Conservation (phyloP, 306 rosid genomes). For the Datisca glomerata region DNA sequence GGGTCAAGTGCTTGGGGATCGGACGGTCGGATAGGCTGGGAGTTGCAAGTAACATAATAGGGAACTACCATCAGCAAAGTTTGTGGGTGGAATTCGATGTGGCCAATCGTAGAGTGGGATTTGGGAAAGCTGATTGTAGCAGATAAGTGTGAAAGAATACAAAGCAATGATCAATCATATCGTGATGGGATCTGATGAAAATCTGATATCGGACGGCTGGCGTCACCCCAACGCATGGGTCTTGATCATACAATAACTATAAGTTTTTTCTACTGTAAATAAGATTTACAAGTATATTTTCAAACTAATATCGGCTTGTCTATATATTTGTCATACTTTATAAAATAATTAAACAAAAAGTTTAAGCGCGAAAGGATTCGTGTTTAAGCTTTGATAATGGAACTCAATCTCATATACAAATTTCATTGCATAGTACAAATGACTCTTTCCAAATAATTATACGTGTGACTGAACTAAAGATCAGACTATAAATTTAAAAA, state of each 20-base stretch:
- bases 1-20: slow-evolving; percentile 63
- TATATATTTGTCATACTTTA: too few relatives aligned
- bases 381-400: too few relatives aligned
- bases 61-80: slow-evolving; percentile 72
- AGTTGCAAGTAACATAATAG: slow-evolving; percentile 62
- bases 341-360: too few relatives aligned
- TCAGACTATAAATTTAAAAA: too few relatives aligned
- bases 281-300: too few relatives aligned
- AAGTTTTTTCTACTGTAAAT: neutral
- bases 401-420: too few relatives aligned
- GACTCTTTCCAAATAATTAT: too few relatives aligned
- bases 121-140: slow-evolving; percentile 68
- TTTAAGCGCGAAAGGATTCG: too few relatives aligned
- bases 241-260: neutral
- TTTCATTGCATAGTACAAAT: too few relatives aligned
- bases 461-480: too few relatives aligned
- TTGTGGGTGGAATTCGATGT: slow-evolving; percentile 84
- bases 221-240: neutral
- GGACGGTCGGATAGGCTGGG: slow-evolving; percentile 73
- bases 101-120: slow-evolving; percentile 42
- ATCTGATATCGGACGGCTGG: too few relatives aligned
- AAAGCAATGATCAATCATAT: neutral
- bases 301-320: too few relatives aligned
- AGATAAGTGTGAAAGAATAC: slow-evolving; percentile 10
- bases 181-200: neutral